Evolutionary conservation across 2,329 filamentous ascomycete species (phyloP).

Genomic region (Ophiocordyceps camponoti-floridani): DNA sequence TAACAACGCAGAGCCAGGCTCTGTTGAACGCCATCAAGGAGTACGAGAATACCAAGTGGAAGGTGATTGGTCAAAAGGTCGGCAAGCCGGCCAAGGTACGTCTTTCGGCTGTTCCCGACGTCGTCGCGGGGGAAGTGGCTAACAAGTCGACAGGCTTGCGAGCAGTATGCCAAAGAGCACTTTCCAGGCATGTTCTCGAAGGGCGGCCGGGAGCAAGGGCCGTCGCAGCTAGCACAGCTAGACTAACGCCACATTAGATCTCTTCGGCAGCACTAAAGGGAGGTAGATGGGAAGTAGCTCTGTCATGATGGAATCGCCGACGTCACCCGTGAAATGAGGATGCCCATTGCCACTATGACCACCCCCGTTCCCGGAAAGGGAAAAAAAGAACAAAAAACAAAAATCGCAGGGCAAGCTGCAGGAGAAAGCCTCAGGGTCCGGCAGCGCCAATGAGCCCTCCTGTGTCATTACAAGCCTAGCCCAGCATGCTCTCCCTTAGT

Average conservation of each 20-base stretch:
- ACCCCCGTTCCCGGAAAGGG: neutral
- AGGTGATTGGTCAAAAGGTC: conserved; percentile 88
- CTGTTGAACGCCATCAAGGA: conserved; percentile 92
- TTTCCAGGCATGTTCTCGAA: conserved; percentile 37
- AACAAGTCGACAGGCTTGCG: conserved; percentile 23
- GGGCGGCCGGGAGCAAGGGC: conserved; percentile 7
- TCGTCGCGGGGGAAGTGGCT: neutral
- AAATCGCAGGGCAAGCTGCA: neutral
- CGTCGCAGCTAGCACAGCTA: conserved; percentile 5
- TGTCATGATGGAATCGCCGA: conserved; percentile 1
- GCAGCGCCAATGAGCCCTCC: neutral
- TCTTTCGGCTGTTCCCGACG: neutral
- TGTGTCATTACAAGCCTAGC: neutral
- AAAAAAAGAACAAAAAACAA: too few species aligned
- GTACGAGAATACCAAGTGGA: conserved; percentile 98
- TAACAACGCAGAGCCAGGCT: conserved; percentile 43
- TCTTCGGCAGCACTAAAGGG: conserved; percentile 19
- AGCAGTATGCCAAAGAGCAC: conserved; percentile 91
- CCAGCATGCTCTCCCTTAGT: neutral
- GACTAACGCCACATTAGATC: conserved; percentile 17
- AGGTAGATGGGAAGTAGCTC: conserved; percentile 10
- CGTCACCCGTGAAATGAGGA: conserved; percentile 1
- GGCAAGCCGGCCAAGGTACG: conserved; percentile 80
- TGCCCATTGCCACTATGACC: neutral
- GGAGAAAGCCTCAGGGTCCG: neutral